A percentile compares a stretch with the other conserved stretches of the same genome.
Evolutionary conservation across 1,284 basidiomycete species (phyloP).

Genomic region (Boletus holoroseus): DNA sequence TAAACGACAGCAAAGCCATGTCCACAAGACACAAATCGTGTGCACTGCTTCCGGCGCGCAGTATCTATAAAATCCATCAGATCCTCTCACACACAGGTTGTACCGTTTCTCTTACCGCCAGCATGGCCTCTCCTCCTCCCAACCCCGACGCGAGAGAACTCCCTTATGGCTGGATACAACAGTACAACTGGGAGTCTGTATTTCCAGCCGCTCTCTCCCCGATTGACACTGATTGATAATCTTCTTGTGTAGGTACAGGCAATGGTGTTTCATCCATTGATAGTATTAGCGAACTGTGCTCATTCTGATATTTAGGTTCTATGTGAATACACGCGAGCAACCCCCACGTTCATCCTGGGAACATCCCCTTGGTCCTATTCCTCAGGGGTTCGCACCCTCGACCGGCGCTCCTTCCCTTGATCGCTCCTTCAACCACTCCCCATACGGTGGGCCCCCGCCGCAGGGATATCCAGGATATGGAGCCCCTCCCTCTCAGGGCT

Average conservation of each 20-base stretch:
- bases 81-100: conserved; percentile 3
- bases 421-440: conserved; percentile 29
- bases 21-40: conserved; percentile 26
- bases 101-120: conserved; percentile 10
- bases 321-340: conserved; percentile 55
- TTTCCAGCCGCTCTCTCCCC: conserved; percentile 14
- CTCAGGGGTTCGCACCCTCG: conserved; percentile 42
- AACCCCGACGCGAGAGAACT: conserved; percentile 63
- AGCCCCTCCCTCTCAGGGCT: conserved; percentile 20
- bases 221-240: conserved; percentile 17
- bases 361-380: conserved; percentile 52
- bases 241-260: conserved; percentile 48
- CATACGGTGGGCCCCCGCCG: conserved; percentile 24
- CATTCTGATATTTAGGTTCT: conserved; percentile 48
- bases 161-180: conserved; percentile 64
- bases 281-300: neutral
- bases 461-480: conserved; percentile 26
- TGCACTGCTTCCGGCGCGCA: conserved; percentile 20
- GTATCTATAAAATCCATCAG: conserved; percentile 28
- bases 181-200: conserved; percentile 63
- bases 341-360: conserved; percentile 63
- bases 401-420: conserved; percentile 28
- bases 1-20: conserved; percentile 35
- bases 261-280: conserved; percentile 46
- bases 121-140: conserved; percentile 43